Percentiles rank a stretch among this genome's conserved stretches.
Evolutionary conservation across 73 alveolate species (phyloP).

Genomic region (Tetrahymena borealis): DNA sequence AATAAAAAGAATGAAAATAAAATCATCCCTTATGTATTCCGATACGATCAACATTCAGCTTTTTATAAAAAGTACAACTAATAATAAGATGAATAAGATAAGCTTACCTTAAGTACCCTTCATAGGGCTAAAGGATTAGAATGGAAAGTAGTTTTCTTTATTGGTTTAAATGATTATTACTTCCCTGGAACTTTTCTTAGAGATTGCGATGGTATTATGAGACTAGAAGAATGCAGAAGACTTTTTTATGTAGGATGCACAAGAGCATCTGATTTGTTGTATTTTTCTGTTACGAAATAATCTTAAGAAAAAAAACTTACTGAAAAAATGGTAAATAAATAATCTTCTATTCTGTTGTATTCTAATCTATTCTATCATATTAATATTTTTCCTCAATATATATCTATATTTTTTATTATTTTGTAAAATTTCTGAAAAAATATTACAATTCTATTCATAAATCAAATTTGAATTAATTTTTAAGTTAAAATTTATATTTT

Average conservation of each 20-base stretch:
- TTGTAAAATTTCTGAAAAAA: no score
- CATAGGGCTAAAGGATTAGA: neutral
- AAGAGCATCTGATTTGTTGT: neutral
- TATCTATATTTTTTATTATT: no score
- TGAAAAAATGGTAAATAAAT: neutral
- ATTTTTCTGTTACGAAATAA: neutral
- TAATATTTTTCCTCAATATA: no score
- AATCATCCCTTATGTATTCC: neutral
- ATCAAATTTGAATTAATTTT: no score
- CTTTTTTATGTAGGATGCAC: neutral
- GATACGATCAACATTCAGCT: neutral
- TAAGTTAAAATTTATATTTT: no score
- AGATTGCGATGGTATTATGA: neutral
- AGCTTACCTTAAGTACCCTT: neutral
- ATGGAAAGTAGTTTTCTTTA: neutral
- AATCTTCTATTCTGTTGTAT: neutral
- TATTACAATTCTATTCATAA: no score
- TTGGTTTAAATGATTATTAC: neutral
- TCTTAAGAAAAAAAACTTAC: neutral
- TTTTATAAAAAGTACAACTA: neutral
- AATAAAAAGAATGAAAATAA: neutral
- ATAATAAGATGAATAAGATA: neutral
- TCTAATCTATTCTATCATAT: no score
- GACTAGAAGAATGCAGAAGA: neutral
- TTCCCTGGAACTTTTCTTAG: neutral